These are phyloP conservation scores for Physaria fendleri DNA, from an alignment of 345 rosid species.

Conservation along the genomic window DNA sequence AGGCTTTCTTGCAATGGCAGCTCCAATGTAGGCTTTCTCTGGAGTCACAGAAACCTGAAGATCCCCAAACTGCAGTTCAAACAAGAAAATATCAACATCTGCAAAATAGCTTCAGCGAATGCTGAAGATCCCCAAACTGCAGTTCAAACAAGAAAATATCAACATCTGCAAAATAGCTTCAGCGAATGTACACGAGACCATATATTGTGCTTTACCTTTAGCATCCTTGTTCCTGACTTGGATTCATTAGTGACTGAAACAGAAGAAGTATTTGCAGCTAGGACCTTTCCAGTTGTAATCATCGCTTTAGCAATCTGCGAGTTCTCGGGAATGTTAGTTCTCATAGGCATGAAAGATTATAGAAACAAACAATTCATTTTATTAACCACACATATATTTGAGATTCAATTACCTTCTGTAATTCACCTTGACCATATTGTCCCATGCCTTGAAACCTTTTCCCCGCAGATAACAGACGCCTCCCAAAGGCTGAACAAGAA, in stretches of 20 bases:
- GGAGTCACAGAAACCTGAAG: constrained; percentile 80
- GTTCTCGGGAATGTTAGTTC: constrained; percentile 5
- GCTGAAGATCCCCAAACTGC: too few relatives aligned
- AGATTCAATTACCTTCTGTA: constrained; percentile 56
- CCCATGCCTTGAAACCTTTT: constrained; percentile 89
- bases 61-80: constrained; percentile 69
- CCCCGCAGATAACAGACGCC: constrained; percentile 72
- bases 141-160: background rate
- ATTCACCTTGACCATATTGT: constrained; percentile 88
- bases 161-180: background rate
- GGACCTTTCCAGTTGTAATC: constrained; percentile 55
- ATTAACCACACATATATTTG: constrained; percentile 5
- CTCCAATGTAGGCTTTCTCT: constrained; percentile 67
- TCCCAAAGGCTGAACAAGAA: constrained; percentile 66
- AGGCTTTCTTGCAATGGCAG: constrained; percentile 62
- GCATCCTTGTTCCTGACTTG: constrained; percentile 42
- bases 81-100: background rate
- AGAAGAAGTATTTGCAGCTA: constrained; percentile 43
- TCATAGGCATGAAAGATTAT: background rate
- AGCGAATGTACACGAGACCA: background rate
- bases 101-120: background rate
- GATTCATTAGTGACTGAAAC: constrained; percentile 35
- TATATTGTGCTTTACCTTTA: constrained; percentile 52
- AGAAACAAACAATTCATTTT: background rate
- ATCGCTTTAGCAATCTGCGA: constrained; percentile 75